These are phyloP conservation scores for Aspergillus hortae DNA, from an alignment of 2,329 filamentous ascomycete species.

Conservation along the genomic window DNA sequence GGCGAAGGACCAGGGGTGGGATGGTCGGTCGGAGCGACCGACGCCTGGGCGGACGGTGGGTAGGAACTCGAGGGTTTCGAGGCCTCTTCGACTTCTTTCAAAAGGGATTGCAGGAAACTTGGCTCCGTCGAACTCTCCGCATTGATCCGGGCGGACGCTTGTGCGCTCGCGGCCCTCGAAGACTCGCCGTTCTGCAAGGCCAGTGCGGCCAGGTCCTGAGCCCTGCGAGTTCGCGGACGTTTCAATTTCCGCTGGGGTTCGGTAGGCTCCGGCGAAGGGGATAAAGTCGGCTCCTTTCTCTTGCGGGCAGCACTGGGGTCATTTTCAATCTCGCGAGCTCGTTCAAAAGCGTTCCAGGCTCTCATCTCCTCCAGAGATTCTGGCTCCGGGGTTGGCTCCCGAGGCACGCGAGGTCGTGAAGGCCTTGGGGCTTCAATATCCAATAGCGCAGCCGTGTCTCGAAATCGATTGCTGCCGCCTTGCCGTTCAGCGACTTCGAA, in stretches of 20 bases:
- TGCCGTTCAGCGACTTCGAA: slow-evolving; percentile 77
- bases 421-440: slow-evolving; percentile 47
- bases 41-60: slow-evolving; percentile 29
- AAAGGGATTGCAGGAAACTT: slow-evolving; percentile 78
- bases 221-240: slow-evolving; percentile 73
- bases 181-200: slow-evolving; percentile 42
- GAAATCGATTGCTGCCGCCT: slow-evolving; percentile 70
- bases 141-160: slow-evolving; percentile 30
- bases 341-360: slow-evolving; percentile 89
- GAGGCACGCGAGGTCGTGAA: slow-evolving; percentile 36
- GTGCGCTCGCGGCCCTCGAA: slow-evolving; percentile 31
- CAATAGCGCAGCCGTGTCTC: slow-evolving; percentile 61
- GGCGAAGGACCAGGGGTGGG: slow-evolving; percentile 39
- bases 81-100: slow-evolving; percentile 77
- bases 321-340: slow-evolving; percentile 67
- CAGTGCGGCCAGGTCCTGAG: slow-evolving; percentile 50
- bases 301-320: slow-evolving; percentile 46
- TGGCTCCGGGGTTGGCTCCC: slow-evolving; percentile 50
- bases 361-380: slow-evolving; percentile 76
- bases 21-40: slow-evolving; percentile 38
- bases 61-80: slow-evolving; percentile 28
- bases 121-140: slow-evolving; percentile 53
- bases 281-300: slow-evolving; percentile 61
- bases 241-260: slow-evolving; percentile 82
- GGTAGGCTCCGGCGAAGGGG: slow-evolving; percentile 66